These are phyloP conservation scores for Euphrasia confusa DNA, from an alignment of 257 asterid species.

Conservation along the genomic window DNA sequence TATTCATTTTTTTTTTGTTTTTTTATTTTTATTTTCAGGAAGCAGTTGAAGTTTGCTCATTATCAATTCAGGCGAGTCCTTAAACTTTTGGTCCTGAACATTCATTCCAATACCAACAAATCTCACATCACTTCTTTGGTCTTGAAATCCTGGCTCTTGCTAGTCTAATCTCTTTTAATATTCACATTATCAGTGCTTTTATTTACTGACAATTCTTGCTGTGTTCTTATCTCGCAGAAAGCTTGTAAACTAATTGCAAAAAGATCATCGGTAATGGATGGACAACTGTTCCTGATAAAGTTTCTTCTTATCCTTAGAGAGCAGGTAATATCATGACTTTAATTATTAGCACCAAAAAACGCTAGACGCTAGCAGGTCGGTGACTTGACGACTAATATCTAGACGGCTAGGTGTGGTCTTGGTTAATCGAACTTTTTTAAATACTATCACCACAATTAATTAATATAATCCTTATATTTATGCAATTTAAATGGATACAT, in stretches of 20 bases:
- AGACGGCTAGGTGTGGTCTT: too few relatives aligned
- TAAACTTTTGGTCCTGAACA: conserved; percentile 8
- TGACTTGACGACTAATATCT: too few relatives aligned
- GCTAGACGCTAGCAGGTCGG: too few relatives aligned
- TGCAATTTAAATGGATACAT: too few relatives aligned
- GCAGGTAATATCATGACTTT: conserved; percentile 53
- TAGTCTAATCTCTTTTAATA: conserved; percentile 11
- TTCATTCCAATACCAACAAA: conserved; percentile 13
- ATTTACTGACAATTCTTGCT: conserved; percentile 19
- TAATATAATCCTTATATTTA: too few relatives aligned
- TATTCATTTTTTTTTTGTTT: conserved; percentile 24
- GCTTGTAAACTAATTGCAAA: conserved; percentile 77
- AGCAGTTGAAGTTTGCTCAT: conserved; percentile 87
- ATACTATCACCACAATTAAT: too few relatives aligned
- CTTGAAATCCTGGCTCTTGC: conserved; percentile 16
- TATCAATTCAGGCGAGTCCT: conserved; percentile 76
- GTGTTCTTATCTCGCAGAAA: conserved; percentile 55
- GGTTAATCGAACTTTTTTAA: too few relatives aligned
- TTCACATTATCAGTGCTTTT: conserved; percentile 25
- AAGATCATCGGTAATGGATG: conserved; percentile 83
- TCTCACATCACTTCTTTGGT: conserved; percentile 9
- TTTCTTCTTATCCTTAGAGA: conserved; percentile 94
- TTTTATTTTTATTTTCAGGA: conserved; percentile 43
- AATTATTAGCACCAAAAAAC: conserved; percentile 1
- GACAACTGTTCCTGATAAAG: conserved; percentile 87